phyloP scores from a whole-genome alignment of 257 asterid species.

The Mentha longifolia region DNA sequence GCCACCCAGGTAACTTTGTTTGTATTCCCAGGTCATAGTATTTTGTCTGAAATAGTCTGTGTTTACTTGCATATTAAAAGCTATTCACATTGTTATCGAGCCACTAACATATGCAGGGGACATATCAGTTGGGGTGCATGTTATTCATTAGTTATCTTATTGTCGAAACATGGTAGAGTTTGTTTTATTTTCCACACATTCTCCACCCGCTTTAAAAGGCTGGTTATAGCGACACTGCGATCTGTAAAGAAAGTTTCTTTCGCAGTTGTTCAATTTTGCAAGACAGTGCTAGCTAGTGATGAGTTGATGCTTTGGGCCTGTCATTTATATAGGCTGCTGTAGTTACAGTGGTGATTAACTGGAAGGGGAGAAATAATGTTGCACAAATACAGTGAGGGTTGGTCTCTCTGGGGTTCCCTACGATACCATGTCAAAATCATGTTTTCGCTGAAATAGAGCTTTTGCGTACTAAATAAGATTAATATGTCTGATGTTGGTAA shows the following conservation, averaged over 20 bases:
- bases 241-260: neutral
- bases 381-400: neutral
- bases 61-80: neutral
- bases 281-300: constrained; percentile 11
- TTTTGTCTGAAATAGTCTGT: constrained; percentile 2
- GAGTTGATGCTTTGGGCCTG: neutral
- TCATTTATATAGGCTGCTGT: neutral
- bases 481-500: constrained; percentile 9
- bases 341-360: too few relatives aligned
- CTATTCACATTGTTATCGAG: neutral
- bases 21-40: constrained; percentile 20
- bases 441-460: neutral
- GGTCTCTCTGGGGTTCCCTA: neutral
- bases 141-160: constrained; percentile 14
- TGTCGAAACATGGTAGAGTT: neutral
- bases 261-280: constrained; percentile 6
- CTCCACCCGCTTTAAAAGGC: too few relatives aligned
- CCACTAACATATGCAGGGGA: constrained; percentile 14
- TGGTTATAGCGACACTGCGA: neutral
- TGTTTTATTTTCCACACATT: too few relatives aligned
- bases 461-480: neutral
- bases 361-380: neutral
- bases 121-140: neutral
- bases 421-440: neutral
- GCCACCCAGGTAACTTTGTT: constrained; percentile 82